Conservation (phyloP, 1,139 yeast genomes). For the Yamadazyma taylorii region DNA sequence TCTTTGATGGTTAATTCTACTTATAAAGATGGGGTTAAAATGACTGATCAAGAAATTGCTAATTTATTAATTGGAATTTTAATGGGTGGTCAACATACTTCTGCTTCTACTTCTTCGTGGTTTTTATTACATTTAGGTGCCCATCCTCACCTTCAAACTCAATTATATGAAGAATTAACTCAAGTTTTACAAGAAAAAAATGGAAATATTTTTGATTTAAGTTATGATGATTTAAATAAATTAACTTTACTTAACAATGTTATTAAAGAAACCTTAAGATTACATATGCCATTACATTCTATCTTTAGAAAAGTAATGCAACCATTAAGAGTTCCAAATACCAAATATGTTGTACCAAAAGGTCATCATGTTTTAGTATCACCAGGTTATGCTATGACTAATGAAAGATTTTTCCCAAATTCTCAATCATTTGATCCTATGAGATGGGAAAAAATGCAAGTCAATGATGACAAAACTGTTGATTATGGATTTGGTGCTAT, state of each 20-base stretch:
- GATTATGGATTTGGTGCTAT: conserved; percentile 97
- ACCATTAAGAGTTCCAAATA: conserved; percentile 76
- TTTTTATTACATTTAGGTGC: conserved; percentile 86
- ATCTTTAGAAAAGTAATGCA: conserved; percentile 87
- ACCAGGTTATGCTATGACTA: conserved; percentile 87
- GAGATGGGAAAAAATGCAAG: conserved; percentile 71
- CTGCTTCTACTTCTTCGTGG: conserved; percentile 97
- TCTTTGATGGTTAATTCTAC: conserved; percentile 78
- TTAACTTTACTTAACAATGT: conserved; percentile 80
- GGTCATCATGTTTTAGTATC: conserved; percentile 90
- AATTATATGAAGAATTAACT: conserved; percentile 71
- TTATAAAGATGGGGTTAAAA: conserved; percentile 88
- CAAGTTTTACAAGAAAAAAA: conserved; percentile 58
- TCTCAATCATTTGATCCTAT: conserved; percentile 74
- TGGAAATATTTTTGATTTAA: conserved; percentile 49
- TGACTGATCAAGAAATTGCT: conserved; percentile 96
- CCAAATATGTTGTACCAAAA: conserved; percentile 78
- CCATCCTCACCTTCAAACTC: conserved; percentile 79
- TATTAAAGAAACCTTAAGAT: conserved; percentile 89
- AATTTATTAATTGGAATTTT: conserved; percentile 90
- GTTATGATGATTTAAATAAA: conserved; percentile 80
- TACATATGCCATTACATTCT: conserved; percentile 96
- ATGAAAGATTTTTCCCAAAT: conserved; percentile 74
- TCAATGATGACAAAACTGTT: conserved; percentile 55
- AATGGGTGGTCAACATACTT: conserved; percentile 99